Conservation (phyloP, 2,329 filamentous ascomycete genomes). For the Aspergillus tamarii region DNA sequence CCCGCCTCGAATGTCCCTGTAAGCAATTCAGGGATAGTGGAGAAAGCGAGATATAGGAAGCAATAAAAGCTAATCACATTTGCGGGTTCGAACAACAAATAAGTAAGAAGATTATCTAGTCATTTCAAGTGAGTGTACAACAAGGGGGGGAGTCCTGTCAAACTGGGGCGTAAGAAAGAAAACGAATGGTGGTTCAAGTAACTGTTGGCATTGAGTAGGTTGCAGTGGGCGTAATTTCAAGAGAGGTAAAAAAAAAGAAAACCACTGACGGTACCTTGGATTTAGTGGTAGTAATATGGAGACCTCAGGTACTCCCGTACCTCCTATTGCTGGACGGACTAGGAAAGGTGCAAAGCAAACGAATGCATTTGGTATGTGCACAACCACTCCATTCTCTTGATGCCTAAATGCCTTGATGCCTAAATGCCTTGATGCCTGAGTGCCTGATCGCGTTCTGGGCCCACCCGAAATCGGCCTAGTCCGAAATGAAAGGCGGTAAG, state of each 20-base stretch:
- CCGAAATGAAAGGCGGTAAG: neutral
- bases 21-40: neutral
- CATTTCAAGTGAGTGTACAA: conserved; percentile 6
- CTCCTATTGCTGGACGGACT: conserved; percentile 1
- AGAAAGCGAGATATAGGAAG: neutral
- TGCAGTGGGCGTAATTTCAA: neutral
- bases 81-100: neutral
- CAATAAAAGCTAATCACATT: neutral
- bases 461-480: neutral
- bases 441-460: neutral
- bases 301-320: neutral
- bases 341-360: neutral
- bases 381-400: neutral
- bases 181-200: neutral
- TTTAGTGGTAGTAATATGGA: neutral
- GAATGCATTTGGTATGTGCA: neutral
- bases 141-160: neutral
- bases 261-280: neutral
- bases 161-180: neutral
- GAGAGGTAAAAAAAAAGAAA: neutral
- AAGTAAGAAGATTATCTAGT: neutral
- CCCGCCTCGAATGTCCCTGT: neutral
- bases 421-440: neutral
- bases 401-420: neutral
- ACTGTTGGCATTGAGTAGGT: neutral